Conservation (phyloP, 345 rosid genomes). For the Cochlearia excelsa region DNA sequence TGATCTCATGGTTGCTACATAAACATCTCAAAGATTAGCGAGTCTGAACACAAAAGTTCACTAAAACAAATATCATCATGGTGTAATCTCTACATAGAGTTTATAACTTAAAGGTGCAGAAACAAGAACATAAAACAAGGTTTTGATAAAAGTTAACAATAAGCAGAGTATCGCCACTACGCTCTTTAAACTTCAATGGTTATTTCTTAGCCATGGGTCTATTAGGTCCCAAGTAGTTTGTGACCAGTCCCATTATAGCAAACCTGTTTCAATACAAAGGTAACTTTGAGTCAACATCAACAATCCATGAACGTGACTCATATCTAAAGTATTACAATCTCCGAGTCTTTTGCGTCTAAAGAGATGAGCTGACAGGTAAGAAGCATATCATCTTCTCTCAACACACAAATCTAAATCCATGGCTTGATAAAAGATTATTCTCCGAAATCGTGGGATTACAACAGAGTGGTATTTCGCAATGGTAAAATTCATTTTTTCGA, state of each 20-base stretch:
- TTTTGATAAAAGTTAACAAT: constrained; percentile 12
- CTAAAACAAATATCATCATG: background rate
- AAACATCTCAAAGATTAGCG: background rate
- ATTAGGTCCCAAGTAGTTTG: constrained; percentile 82
- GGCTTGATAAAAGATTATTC: constrained; percentile 1
- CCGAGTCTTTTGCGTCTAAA: background rate
- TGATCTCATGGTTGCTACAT: constrained; percentile 9
- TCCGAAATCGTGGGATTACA: background rate
- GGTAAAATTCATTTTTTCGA: background rate
- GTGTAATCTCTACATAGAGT: background rate
- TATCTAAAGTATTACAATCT: constrained; percentile 3
- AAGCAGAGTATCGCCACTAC: background rate
- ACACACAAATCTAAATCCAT: background rate
- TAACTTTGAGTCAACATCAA: constrained; percentile 13
- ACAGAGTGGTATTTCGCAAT: background rate
- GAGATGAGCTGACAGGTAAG: background rate
- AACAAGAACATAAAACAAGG: constrained; percentile 21
- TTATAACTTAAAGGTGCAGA: constrained; percentile 9
- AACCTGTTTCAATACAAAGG: constrained; percentile 54
- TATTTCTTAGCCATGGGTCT: constrained; percentile 56
- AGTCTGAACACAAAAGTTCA: background rate
- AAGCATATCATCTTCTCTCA: constrained; percentile 6
- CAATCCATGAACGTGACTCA: constrained; percentile 4
- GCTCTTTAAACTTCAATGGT: background rate
- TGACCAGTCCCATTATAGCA: constrained; percentile 94